Conservation (phyloP, 768 basidiomycete species). For the Lactarius pseudohatsudake region DNA sequence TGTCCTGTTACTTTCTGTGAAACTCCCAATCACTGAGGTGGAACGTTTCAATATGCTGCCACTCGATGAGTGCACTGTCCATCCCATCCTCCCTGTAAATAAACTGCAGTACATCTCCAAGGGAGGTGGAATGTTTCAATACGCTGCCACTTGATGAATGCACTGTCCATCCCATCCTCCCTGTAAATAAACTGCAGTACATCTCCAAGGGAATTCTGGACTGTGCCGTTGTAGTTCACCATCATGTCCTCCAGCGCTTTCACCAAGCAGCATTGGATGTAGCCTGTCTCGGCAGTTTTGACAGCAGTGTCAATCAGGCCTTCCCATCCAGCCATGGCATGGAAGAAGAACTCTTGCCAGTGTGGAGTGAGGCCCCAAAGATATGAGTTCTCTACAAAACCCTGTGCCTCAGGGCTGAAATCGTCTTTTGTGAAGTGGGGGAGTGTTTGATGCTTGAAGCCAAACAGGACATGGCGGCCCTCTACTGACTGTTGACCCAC, state of each 20-base stretch:
- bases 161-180: slow-evolving; percentile 99
- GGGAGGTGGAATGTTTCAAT: too few relatives aligned
- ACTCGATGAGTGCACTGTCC: too few relatives aligned
- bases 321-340: slow-evolving; percentile 99
- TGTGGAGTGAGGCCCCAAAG: slow-evolving; percentile 91
- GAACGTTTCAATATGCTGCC: too few relatives aligned
- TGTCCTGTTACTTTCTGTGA: slow-evolving; percentile 15
- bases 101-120: too few relatives aligned
- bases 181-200: slow-evolving; percentile 96
- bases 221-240: slow-evolving; percentile 97
- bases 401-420: slow-evolving; percentile 95
- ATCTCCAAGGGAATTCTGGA: slow-evolving; percentile 96
- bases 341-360: slow-evolving; percentile 99
- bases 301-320: slow-evolving; percentile 99
- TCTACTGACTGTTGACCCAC: slow-evolving; percentile 99
- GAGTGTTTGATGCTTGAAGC: slow-evolving; percentile 94
- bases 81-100: too few relatives aligned
- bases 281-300: slow-evolving; percentile 99
- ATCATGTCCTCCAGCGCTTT: slow-evolving; percentile 97
- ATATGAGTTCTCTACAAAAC: slow-evolving; percentile 98
- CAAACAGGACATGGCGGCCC: slow-evolving; percentile 97
- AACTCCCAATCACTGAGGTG: slow-evolving; percentile 79
- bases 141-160: slow-evolving; percentile 93
- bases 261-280: slow-evolving; percentile 96
- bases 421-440: slow-evolving; percentile 99